phyloP scores from a whole-genome alignment of 2,329 filamentous ascomycete species.

The Aspergillus pseudoviridinutans region DNA sequence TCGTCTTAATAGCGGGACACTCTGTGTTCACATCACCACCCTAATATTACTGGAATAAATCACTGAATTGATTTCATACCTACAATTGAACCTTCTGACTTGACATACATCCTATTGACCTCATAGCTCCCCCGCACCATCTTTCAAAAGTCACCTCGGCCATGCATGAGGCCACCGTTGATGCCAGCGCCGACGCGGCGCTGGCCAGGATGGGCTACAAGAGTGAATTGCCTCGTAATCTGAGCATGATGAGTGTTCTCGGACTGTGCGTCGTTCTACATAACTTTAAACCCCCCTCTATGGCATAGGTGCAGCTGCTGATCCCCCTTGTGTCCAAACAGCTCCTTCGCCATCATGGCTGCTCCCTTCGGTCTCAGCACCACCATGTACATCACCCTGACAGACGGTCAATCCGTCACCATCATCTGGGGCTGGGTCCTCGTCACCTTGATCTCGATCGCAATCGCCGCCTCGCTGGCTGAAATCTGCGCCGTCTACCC shows the following conservation, averaged over 20 bases:
- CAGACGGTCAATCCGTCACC: constrained; percentile 65
- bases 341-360: constrained; percentile 71
- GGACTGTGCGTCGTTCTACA: constrained; percentile 48
- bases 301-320: not conserved
- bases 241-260: constrained; percentile 67
- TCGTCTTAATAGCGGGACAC: not conserved
- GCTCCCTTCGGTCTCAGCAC: constrained; percentile 65
- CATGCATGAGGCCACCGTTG: constrained; percentile 21
- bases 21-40: not conserved
- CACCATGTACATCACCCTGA: constrained; percentile 64
- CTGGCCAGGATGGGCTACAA: constrained; percentile 66
- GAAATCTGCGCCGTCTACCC: constrained; percentile 68
- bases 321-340: constrained; percentile 15
- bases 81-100: not conserved
- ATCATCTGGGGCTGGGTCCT: constrained; percentile 68
- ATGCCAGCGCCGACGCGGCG: constrained; percentile 52
- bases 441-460: constrained; percentile 59
- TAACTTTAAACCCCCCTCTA: not conserved
- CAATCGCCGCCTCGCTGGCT: constrained; percentile 62
- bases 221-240: constrained; percentile 60
- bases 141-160: constrained; percentile 1
- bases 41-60: not conserved
- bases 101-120: not conserved
- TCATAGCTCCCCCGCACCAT: not conserved
- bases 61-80: not conserved